Evolutionary conservation across 257 asterid genomes (phyloP).

Genomic region (Mitragyna speciosa): DNA sequence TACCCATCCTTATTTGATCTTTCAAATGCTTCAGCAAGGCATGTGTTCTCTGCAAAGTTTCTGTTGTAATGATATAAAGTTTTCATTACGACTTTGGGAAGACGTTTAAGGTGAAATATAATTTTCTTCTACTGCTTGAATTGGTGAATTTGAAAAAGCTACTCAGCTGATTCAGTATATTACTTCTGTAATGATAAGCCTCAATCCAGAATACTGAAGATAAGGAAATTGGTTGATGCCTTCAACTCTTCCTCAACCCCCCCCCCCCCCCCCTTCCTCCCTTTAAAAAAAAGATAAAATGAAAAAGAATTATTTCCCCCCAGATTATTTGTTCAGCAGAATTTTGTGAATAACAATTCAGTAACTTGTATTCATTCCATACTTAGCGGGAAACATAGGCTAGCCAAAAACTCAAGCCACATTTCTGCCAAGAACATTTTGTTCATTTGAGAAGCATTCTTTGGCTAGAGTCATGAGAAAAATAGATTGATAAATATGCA

Average conservation of each 20-base stretch:
- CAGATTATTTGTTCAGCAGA: not conserved
- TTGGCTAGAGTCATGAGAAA: not conserved
- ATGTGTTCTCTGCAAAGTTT: conserved; percentile 67
- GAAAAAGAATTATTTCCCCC: not conserved
- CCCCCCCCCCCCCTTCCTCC: not conserved
- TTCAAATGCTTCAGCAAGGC: conserved; percentile 57
- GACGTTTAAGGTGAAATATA: not conserved
- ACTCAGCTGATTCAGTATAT: not conserved
- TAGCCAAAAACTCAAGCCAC: not conserved
- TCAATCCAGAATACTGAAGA: not conserved
- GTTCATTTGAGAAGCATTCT: not conserved
- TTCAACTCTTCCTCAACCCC: not conserved
- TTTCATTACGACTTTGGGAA: conserved; percentile 5
- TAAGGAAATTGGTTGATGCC: too few relatives aligned
- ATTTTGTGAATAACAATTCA: not conserved
- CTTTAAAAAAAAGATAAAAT: not conserved
- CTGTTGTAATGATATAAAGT: conserved; percentile 38
- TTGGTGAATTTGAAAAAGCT: not conserved
- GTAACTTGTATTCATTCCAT: not conserved
- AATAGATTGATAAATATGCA: not conserved
- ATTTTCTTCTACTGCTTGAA: not conserved
- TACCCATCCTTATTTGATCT: conserved; percentile 64
- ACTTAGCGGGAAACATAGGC: too few relatives aligned
- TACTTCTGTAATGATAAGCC: not conserved
- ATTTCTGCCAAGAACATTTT: not conserved